These are phyloP conservation scores for Debaryomyces coudertii DNA, from an alignment of 1,139 yeast genomes.

Conservation along the genomic window DNA sequence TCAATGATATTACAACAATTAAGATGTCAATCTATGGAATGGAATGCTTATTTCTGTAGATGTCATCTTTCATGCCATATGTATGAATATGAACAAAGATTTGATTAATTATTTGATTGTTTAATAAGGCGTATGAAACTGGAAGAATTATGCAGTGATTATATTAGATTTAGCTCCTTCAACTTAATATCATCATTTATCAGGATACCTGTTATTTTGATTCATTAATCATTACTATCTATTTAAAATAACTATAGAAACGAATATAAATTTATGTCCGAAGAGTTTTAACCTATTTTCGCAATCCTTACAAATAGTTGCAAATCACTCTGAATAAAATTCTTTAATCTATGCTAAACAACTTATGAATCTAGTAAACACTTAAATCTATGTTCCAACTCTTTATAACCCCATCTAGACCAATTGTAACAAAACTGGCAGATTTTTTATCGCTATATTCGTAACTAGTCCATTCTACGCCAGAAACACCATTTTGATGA, in stretches of 20 bases:
- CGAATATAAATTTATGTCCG: background rate
- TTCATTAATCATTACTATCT: background rate
- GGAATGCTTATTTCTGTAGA: background rate
- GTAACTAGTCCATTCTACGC: slow-evolving; percentile 65
- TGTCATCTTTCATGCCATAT: too few relatives aligned
- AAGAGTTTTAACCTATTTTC: background rate
- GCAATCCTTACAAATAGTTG: background rate
- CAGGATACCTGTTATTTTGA: too few relatives aligned
- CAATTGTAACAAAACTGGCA: slow-evolving; percentile 63
- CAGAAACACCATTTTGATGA: slow-evolving; percentile 85
- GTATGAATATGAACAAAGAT: too few relatives aligned
- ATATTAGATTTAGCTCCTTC: too few relatives aligned
- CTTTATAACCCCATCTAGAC: slow-evolving; percentile 82
- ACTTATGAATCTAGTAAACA: slow-evolving; percentile 15
- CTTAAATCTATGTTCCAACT: slow-evolving; percentile 60
- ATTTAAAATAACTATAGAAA: background rate
- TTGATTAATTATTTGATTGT: too few relatives aligned
- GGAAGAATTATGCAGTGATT: too few relatives aligned
- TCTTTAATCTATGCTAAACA: background rate
- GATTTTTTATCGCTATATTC: slow-evolving; percentile 25
- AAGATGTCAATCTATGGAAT: background rate
- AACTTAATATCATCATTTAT: too few relatives aligned
- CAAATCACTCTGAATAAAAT: background rate
- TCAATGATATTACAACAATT: background rate
- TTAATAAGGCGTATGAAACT: too few relatives aligned